Base-by-base conservation (phyloP, 2,329 filamentous ascomycete species). In the Colletotrichum sp. region DNA sequence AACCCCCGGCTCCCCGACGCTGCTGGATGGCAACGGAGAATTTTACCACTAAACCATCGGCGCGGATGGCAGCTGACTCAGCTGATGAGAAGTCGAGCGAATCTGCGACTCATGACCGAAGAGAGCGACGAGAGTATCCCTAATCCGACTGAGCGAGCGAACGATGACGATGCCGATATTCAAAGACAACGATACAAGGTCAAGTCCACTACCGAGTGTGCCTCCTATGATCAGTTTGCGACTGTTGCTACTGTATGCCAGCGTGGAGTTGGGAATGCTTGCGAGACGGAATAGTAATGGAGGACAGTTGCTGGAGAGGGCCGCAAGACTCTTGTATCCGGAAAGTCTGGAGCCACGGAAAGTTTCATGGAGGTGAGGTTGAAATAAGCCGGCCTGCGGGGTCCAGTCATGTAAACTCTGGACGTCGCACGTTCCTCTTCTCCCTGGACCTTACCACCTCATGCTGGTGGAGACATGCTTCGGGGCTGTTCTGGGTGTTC, bases 1-100 rank as follows among this genome's bases (percentile, higher is more conserved):
- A 71, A 71, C 72, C 72, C 73, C 64, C 73, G 69, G 64, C 73
- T 76, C 73, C 73, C 73, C 73, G 73, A 76, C 70, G 69, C 73
- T 73, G 69, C 73, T 39, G 1, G 21, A 76, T 73, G 73, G 73
- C 73, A 76, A 76, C 73, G 73, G 73, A 76, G 73, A 76, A 76
- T 76, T 76, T 76, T 76, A 76, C 70, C 70, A 76, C 73, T 76
- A 69, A 76, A 73, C 73, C 73, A 76, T 76, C 73, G 73, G 59
- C 73, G 73, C 73, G 13, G 0, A 0, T 32, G 5, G 7, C 7
- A 32, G 70, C 64, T 76, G 57, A 69, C 24, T 76, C 73, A 76
- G 34, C 64, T 65, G 5, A 3, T 30, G 1, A 24, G 24, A 24
- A 4, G 24, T 24, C 4, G 24, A 7, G 3, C 16, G 1, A 16